Percentiles rank a stretch among this genome's conserved stretches.
These are phyloP conservation scores for Turritis glabra DNA, from an alignment of 345 rosid species.

Conservation along the genomic window DNA sequence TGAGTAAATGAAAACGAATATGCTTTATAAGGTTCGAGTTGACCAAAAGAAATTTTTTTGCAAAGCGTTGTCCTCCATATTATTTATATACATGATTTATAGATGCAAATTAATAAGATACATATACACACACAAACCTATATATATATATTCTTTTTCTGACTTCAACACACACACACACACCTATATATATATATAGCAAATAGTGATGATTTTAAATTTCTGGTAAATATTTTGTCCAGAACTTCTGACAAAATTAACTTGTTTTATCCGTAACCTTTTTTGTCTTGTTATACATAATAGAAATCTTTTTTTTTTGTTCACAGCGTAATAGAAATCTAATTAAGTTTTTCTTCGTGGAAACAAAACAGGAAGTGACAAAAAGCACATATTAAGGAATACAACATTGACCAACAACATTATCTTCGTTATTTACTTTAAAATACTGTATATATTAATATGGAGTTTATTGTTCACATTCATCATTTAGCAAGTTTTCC, in stretches of 20 bases:
- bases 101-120: too few relatives aligned
- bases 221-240: background rate
- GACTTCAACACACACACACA: too few relatives aligned
- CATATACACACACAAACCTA: too few relatives aligned
- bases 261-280: background rate
- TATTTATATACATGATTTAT: background rate
- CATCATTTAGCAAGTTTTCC: background rate
- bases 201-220: background rate
- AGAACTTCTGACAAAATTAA: background rate
- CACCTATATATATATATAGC: background rate
- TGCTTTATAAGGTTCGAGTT: constrained; percentile 21
- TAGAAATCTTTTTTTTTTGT: too few relatives aligned
- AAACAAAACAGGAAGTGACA: constrained; percentile 8
- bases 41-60: background rate
- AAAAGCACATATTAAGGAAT: constrained; percentile 11
- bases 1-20: constrained; percentile 21
- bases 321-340: background rate
- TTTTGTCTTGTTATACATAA: background rate
- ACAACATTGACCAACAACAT: constrained; percentile 5
- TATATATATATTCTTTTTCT: background rate
- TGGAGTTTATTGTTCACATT: background rate
- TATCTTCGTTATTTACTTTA: background rate
- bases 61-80: background rate
- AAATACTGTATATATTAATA: background rate
- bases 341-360: background rate